Percentiles rank a stretch among this genome's conserved stretches.
Evolutionary conservation across 1,284 basidiomycete genomes (phyloP).

Genomic region (Apiotrichum siamense): DNA sequence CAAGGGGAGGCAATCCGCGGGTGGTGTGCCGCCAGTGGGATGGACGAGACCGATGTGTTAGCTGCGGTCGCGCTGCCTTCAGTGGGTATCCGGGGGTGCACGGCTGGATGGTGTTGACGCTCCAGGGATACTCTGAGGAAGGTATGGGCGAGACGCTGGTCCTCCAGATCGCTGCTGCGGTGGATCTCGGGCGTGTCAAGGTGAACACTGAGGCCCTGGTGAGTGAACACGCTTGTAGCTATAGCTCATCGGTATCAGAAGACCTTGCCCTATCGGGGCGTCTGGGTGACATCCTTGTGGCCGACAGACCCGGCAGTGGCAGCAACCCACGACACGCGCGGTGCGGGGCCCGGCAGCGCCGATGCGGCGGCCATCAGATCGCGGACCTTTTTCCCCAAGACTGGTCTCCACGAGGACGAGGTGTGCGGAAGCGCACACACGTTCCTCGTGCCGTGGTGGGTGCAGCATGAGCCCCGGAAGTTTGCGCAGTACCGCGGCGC

Average conservation of each 20-base stretch:
- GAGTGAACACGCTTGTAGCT: neutral
- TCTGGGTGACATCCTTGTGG: neutral
- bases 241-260: neutral
- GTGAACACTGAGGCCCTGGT: neutral
- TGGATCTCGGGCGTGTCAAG: neutral
- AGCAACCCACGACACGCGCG: no score
- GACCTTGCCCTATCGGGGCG: neutral
- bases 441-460: constrained; percentile 3
- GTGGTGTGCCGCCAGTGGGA: neutral
- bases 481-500: neutral
- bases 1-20: neutral
- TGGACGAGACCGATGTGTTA: neutral
- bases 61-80: neutral
- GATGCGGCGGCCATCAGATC: neutral
- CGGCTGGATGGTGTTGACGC: no score
- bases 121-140: neutral
- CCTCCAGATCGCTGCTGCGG: neutral
- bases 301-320: neutral
- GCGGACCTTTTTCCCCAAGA: neutral
- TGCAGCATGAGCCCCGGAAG: neutral
- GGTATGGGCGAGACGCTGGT: neutral
- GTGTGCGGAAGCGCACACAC: neutral
- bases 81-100: neutral
- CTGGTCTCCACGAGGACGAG: neutral
- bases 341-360: neutral